These are phyloP conservation scores for Eutrema salsugineum DNA, from an alignment of 441 rosid genomes.

Conservation along the genomic window DNA sequence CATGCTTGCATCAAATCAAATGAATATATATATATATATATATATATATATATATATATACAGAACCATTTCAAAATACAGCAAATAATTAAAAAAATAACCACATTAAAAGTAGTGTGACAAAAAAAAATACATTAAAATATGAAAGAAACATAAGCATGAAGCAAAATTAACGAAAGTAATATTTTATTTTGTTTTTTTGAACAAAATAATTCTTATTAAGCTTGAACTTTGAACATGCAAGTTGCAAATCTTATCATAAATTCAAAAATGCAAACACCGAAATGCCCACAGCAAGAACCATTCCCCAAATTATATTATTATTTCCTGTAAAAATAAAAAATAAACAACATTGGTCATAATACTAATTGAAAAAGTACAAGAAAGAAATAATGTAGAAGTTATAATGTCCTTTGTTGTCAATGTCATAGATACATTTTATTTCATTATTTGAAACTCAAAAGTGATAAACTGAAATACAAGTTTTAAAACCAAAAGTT, in stretches of 20 bases:
- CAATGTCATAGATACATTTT: not conserved
- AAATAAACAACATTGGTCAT: not conserved
- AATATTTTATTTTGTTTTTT: not conserved
- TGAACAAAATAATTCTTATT: no score
- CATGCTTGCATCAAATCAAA: no score
- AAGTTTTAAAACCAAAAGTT: not conserved
- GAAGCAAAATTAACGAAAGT: not conserved
- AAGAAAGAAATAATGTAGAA: not conserved
- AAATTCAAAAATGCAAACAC: not conserved
- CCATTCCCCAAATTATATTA: not conserved
- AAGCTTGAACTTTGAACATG: not conserved
- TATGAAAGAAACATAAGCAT: not conserved
- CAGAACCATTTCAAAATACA: no score
- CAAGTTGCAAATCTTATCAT: not conserved
- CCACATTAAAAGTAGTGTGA: no score
- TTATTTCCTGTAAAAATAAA: not conserved
- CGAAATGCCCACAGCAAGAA: not conserved
- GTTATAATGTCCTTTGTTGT: not conserved
- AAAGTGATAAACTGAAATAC: not conserved
- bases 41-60: no score
- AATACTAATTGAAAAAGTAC: not conserved
- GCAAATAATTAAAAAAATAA: no score
- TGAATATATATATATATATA: no score
- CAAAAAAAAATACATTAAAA: no score
- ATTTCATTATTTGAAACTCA: not conserved